These are phyloP conservation scores for Phytophthora melonis DNA, from an alignment of 352 stramenopile genomes.

Conservation along the genomic window DNA sequence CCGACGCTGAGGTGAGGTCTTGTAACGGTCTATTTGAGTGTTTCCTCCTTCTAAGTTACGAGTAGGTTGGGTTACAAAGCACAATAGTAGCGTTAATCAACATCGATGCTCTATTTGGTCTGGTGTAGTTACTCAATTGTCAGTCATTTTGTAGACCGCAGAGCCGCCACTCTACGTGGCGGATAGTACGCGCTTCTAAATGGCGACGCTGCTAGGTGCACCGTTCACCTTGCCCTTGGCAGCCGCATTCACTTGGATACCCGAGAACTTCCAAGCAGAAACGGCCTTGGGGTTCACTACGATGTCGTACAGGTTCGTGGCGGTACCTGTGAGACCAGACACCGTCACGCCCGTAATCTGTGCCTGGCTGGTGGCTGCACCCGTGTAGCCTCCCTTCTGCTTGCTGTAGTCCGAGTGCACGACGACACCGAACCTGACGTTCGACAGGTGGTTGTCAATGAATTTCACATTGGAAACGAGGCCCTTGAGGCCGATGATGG, in stretches of 20 bases:
- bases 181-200: constrained; percentile 3
- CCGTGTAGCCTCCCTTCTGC: constrained; percentile 7
- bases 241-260: constrained; percentile 18
- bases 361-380: constrained; percentile 13
- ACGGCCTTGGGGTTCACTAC: constrained; percentile 33
- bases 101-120: neutral
- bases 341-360: constrained; percentile 17
- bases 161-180: neutral
- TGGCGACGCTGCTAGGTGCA: constrained; percentile 19
- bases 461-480: constrained; percentile 26
- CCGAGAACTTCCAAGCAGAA: constrained; percentile 38
- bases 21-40: no score
- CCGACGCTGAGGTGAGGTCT: no score
- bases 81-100: no score
- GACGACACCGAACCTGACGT: constrained; percentile 11
- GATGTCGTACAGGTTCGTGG: constrained; percentile 40
- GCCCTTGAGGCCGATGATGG: constrained; percentile 35
- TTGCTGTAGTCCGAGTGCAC: constrained; percentile 24
- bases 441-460: constrained; percentile 5
- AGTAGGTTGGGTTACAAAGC: no score
- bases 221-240: constrained; percentile 28
- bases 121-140: neutral
- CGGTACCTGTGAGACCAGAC: constrained; percentile 22
- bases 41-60: no score
- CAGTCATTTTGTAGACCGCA: no score